phyloP scores from a whole-genome alignment of 1,284 basidiomycete genomes.

The Lentinula novae-zelandiae region DNA sequence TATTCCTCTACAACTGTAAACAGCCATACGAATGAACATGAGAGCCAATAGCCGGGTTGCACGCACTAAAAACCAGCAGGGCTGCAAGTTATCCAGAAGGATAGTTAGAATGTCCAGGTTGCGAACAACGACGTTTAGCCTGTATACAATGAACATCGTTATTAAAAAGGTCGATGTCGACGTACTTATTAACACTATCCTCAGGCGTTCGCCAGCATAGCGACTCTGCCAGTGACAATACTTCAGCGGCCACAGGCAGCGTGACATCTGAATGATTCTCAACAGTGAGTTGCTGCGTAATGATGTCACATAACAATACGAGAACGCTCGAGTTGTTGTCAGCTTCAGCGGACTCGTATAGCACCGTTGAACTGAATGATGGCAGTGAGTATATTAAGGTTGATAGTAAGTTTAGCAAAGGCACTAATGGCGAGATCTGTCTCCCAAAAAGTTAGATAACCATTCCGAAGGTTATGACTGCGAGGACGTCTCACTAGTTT shows the following conservation, averaged over 20 bases:
- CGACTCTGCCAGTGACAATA: slow-evolving; percentile 48
- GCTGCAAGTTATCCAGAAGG: slow-evolving; percentile 49
- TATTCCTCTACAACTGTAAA: slow-evolving; percentile 9
- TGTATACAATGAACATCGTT: not conserved
- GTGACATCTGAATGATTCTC: slow-evolving; percentile 23
- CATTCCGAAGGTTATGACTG: not conserved
- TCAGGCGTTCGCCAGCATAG: slow-evolving; percentile 46
- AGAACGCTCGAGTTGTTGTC: slow-evolving; percentile 32
- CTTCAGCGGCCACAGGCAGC: slow-evolving; percentile 35
- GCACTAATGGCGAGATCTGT: slow-evolving; percentile 43
- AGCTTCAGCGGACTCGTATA: slow-evolving; percentile 29
- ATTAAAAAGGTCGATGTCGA: not conserved
- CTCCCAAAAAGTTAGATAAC: slow-evolving; percentile 7
- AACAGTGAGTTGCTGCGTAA: slow-evolving; percentile 34
- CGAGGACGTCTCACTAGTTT: slow-evolving; percentile 38
- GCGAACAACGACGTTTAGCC: slow-evolving; percentile 5
- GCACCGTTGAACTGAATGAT: slow-evolving; percentile 36
- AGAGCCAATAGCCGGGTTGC: slow-evolving; percentile 46
- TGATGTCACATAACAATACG: slow-evolving; percentile 36
- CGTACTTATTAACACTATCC: slow-evolving; percentile 41
- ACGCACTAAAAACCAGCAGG: slow-evolving; percentile 44
- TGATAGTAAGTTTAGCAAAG: slow-evolving; percentile 51
- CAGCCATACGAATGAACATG: slow-evolving; percentile 49
- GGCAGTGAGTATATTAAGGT: slow-evolving; percentile 47
- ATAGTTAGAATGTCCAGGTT: slow-evolving; percentile 37